These are phyloP conservation scores for Phytophthora citricola DNA, from an alignment of 352 stramenopile species.

Conservation along the genomic window DNA sequence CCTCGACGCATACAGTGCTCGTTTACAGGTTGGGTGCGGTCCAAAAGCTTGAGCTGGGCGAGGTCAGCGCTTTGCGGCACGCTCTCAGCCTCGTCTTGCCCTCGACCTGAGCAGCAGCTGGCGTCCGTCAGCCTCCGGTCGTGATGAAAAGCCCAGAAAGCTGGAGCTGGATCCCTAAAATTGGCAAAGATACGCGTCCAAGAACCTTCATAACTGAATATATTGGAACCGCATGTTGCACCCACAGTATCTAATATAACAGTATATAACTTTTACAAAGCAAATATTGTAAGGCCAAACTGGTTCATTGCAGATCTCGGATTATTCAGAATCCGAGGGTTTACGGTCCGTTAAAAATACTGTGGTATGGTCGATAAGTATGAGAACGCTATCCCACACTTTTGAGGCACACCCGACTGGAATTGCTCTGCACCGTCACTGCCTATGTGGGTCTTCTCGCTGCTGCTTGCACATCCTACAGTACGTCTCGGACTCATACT, in stretches of 20 bases:
- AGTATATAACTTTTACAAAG: neutral
- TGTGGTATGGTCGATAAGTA: constrained; percentile 12
- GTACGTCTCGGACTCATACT: neutral
- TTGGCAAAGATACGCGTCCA: constrained; percentile 1
- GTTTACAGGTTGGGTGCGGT: constrained; percentile 1
- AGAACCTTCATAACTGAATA: neutral
- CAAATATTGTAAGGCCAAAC: no score
- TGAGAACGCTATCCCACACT: neutral
- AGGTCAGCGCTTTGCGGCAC: constrained; percentile 19
- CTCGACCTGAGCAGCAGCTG: constrained; percentile 22
- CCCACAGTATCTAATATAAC: neutral
- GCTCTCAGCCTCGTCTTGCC: constrained; percentile 23
- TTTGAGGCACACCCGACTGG: neutral
- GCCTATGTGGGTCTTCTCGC: neutral
- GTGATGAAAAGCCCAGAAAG: constrained; percentile 1
- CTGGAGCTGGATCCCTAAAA: neutral
- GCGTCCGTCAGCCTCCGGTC: constrained; percentile 1
- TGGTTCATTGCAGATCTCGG: no score
- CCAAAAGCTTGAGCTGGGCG: constrained; percentile 7
- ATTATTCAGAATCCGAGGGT: neutral
- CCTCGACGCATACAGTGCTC: neutral
- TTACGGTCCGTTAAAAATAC: constrained; percentile 10
- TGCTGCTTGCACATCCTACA: constrained; percentile 20
- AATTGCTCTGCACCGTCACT: constrained; percentile 16
- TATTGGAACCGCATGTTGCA: neutral